Evolutionary conservation across 1,284 basidiomycete genomes (phyloP).

Genomic region (Sporisorium graminicola): DNA sequence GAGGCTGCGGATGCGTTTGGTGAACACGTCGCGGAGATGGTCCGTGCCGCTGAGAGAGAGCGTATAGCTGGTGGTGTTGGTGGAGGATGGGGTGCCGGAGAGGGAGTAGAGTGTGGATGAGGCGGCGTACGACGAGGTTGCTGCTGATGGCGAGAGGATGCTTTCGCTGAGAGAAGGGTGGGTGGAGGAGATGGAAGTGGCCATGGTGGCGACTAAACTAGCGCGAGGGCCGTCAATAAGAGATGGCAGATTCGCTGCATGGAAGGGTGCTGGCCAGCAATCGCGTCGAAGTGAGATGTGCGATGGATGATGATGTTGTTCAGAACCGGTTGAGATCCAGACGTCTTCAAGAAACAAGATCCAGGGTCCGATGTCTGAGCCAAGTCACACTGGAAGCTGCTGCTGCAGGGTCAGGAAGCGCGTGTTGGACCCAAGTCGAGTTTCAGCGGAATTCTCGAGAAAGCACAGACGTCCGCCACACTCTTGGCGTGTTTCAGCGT

Average conservation of each 20-base stretch:
- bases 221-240: too few species aligned
- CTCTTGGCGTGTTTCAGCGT: not conserved
- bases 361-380: constrained; percentile 11
- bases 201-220: too few species aligned
- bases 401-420: constrained; percentile 4
- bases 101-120: constrained; percentile 16
- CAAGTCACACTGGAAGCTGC: not conserved
- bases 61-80: not conserved
- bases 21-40: constrained; percentile 38
- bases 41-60: constrained; percentile 25
- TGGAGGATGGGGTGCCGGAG: constrained; percentile 14
- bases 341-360: constrained; percentile 1
- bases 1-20: constrained; percentile 48
- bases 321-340: not conserved
- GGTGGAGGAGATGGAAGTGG: constrained; percentile 18
- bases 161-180: constrained; percentile 5
- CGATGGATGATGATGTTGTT: not conserved
- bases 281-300: too few species aligned
- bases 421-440: not conserved
- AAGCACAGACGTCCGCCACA: not conserved
- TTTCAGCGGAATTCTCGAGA: not conserved
- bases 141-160: constrained; percentile 15
- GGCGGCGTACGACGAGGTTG: constrained; percentile 1
- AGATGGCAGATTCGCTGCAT: too few species aligned
- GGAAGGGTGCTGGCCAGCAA: too few species aligned